Conservation (phyloP, 805 yeast species). For the Ogataea glucozyma region DNA sequence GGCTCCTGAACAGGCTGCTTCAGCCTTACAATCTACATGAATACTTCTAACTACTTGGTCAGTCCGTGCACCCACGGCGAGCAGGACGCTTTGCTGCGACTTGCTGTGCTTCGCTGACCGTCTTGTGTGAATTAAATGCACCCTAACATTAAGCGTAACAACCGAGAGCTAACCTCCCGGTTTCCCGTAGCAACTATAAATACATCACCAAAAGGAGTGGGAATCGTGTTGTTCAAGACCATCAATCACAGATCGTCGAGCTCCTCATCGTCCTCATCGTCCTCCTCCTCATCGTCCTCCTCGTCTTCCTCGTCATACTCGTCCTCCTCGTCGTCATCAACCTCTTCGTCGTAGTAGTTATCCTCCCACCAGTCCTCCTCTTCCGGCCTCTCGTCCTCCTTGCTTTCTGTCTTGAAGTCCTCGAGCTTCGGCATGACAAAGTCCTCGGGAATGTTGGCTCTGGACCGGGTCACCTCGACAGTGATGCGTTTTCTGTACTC, state of each 20-base stretch:
- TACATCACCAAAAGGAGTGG: slow-evolving; percentile 2
- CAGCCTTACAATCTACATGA: too few relatives aligned
- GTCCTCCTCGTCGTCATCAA: slow-evolving; percentile 33
- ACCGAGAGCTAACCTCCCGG: neutral
- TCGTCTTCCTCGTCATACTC: slow-evolving; percentile 30
- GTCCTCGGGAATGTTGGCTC: slow-evolving; percentile 82
- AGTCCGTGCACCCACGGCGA: too few relatives aligned
- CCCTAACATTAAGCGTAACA: slow-evolving; percentile 2
- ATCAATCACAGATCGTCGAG: neutral
- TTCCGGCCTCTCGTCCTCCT: slow-evolving; percentile 32
- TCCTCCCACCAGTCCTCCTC: slow-evolving; percentile 38
- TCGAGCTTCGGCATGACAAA: slow-evolving; percentile 78
- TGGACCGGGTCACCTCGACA: slow-evolving; percentile 79
- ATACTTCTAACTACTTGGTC: too few relatives aligned
- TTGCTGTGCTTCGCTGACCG: too few relatives aligned
- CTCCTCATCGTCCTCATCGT: slow-evolving; percentile 18
- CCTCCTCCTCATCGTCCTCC: slow-evolving; percentile 31
- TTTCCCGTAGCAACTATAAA: slow-evolving; percentile 3
- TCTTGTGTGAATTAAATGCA: too few relatives aligned
- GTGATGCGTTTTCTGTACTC: slow-evolving; percentile 76
- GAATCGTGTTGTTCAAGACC: neutral
- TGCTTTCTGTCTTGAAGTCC: slow-evolving; percentile 39
- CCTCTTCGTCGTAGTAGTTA: slow-evolving; percentile 35
- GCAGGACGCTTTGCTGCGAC: too few relatives aligned
- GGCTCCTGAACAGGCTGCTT: too few relatives aligned